Base-by-base conservation (phyloP, 1,284 basidiomycete genomes). In the Vanrija sp. region DNA sequence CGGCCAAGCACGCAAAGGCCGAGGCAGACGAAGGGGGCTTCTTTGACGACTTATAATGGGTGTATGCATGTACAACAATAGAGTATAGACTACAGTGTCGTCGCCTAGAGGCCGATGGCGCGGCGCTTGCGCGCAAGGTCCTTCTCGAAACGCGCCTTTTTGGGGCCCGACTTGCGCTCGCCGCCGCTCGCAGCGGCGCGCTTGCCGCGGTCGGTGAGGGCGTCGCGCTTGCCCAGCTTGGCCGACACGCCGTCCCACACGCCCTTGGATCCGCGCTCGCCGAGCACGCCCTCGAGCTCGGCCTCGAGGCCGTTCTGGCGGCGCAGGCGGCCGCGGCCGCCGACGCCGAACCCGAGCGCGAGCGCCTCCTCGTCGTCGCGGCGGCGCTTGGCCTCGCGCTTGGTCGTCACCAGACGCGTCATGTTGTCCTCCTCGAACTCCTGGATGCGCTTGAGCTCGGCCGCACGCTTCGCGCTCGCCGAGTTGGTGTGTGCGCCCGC, bases 371-470 rank as follows among this genome's bases (percentile, higher is more conserved):
- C 95, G 73, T 98, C 95, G 59, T 86, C 81, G 54, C 78, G 78
- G n/a, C 95, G 81, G 53, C 86, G 80, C 69, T 83, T 85, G 19
- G 83, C 83, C 52, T 97, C 95, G 69, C 86, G 87, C 82, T 97
- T 98, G 73, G 87, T 89, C 83, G 93, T 88, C 58, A 95, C 83
- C 53, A 98, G 74, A 53, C 95, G 85, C 26, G 89, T 92, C 79
- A 98, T 93, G 75, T 97, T 95, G 52, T 91, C 90, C 76, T 98
- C 95, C 78, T 98, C 95, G 75, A 91, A 98, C 62, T 91, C 88
- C 51, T 85, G 85, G 79, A 97, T 86, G 14, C 87, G 83, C 64
- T 86, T 84, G 58, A 98, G 80, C 83, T 79, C 52, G 80, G 80
- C 39, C 80, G 85, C 58, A 79, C 83, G 50, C 50, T 76, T 75